These are phyloP conservation scores for Mortierella sp. DNA, from an alignment of 371 early-diverging fungal genomes.

Conservation along the genomic window DNA sequence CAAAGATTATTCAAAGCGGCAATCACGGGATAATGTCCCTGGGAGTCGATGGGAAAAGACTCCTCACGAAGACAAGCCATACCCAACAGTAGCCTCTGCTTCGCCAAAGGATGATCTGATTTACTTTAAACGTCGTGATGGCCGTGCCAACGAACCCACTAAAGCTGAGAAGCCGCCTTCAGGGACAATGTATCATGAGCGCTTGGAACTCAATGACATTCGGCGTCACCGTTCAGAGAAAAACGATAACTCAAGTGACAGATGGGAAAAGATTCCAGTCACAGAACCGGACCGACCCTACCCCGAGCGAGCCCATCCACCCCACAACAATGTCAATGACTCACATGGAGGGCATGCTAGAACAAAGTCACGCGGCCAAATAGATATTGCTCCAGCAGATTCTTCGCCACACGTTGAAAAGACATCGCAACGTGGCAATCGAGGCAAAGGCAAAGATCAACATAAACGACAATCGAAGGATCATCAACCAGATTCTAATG, in stretches of 20 bases:
- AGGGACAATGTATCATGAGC: conserved; percentile 42
- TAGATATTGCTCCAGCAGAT: not conserved
- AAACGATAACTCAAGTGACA: conserved; percentile 11
- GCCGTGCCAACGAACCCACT: conserved; percentile 9
- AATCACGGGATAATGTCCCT: conserved; percentile 12
- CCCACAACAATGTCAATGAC: not conserved
- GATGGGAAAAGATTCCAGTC: conserved; percentile 37
- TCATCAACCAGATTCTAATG: conserved; percentile 1
- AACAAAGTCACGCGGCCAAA: conserved; percentile 17
- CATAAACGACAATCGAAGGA: conserved; percentile 32
- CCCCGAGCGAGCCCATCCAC: conserved; percentile 19
- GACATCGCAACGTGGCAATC: conserved; percentile 17
- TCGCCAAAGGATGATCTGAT: conserved; percentile 48
- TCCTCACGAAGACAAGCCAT: conserved; percentile 48
- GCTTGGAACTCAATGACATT: conserved; percentile 15
- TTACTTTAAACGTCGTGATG: conserved; percentile 39
- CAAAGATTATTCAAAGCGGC: conserved; percentile 17
- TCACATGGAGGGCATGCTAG: conserved; percentile 12
- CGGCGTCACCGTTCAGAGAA: not conserved
- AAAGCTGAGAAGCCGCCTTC: not conserved
- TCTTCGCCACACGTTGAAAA: conserved; percentile 18
- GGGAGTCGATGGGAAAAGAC: conserved; percentile 52
- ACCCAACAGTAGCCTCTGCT: conserved; percentile 18
- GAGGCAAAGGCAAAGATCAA: conserved; percentile 44
- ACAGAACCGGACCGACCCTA: conserved; percentile 39